Evolutionary conservation across 768 basidiomycete species (phyloP).

Genomic region (Hortiboletus campestris): DNA sequence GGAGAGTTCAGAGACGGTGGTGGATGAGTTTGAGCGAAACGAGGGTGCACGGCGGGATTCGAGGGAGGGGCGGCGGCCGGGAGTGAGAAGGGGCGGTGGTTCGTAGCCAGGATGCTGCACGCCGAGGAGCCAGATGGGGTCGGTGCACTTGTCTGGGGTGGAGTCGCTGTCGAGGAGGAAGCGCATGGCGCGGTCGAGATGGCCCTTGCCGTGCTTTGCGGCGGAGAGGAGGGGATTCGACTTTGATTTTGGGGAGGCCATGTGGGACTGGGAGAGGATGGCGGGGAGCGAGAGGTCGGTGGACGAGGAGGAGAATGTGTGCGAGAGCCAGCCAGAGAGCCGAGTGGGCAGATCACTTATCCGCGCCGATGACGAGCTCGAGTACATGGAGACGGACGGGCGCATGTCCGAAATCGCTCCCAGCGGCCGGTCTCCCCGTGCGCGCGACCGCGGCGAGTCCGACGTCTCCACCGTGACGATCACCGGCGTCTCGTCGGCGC

Average conservation of each 20-base stretch:
- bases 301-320: conserved; percentile 70
- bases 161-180: conserved; percentile 92
- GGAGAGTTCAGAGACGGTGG: conserved; percentile 33
- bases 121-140: conserved; percentile 89
- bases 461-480: conserved; percentile 57
- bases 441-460: conserved; percentile 50
- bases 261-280: conserved; percentile 50
- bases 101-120: conserved; percentile 79
- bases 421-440: conserved; percentile 55
- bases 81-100: conserved; percentile 29
- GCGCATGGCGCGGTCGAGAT: conserved; percentile 80
- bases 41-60: conserved; percentile 43
- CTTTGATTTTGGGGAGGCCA: conserved; percentile 44
- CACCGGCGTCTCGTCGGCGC: conserved; percentile 54
- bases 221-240: conserved; percentile 58
- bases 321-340: conserved; percentile 78
- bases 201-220: conserved; percentile 71
- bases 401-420: conserved; percentile 44
- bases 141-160: conserved; percentile 74
- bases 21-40: conserved; percentile 44
- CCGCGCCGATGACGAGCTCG: conserved; percentile 41
- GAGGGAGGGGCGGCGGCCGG: conserved; percentile 38
- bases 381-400: conserved; percentile 45
- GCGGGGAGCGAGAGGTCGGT: conserved; percentile 69
- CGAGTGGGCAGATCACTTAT: conserved; percentile 72